phyloP scores from a whole-genome alignment of 768 basidiomycete species.

The Russula sp. region DNA sequence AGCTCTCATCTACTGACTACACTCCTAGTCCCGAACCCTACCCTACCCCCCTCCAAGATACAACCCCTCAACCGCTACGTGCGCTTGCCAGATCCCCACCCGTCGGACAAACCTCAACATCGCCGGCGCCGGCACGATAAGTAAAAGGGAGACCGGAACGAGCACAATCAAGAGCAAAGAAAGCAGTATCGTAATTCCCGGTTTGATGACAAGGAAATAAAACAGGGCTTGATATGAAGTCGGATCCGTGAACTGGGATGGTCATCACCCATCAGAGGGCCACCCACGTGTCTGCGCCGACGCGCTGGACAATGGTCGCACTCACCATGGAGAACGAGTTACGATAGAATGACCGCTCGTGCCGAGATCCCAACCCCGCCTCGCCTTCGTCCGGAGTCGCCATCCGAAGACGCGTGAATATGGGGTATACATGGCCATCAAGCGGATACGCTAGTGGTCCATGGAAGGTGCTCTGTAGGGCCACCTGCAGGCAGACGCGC shows the following conservation, averaged over 20 bases:
- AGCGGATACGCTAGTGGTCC: constrained; percentile 53
- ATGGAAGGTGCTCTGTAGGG: constrained; percentile 65
- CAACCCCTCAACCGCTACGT: constrained; percentile 69
- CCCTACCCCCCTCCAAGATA: constrained; percentile 35
- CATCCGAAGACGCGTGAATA: constrained; percentile 60
- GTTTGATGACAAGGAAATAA: constrained; percentile 85
- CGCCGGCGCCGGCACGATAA: constrained; percentile 62
- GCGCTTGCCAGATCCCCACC: constrained; percentile 78
- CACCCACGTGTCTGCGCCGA: constrained; percentile 6
- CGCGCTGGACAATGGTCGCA: constrained; percentile 7
- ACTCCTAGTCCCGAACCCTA: not conserved
- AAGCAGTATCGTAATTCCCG: constrained; percentile 65
- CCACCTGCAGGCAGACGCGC: constrained; percentile 35
- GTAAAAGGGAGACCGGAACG: constrained; percentile 48
- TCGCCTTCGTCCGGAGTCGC: constrained; percentile 45
- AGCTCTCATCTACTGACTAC: not conserved
- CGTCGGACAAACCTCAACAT: constrained; percentile 55
- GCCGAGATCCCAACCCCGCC: constrained; percentile 30
- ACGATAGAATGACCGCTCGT: constrained; percentile 70
- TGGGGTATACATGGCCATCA: constrained; percentile 62
- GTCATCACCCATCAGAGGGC: not conserved
- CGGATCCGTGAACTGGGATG: constrained; percentile 62
- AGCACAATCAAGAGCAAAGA: constrained; percentile 47
- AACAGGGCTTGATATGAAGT: constrained; percentile 81
- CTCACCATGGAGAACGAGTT: constrained; percentile 76